A percentile compares a stretch with the other conserved stretches of the same genome.
phyloP scores from a whole-genome alignment of 2,329 filamentous ascomycete genomes.

The Cadophora luteo-olivacea region DNA sequence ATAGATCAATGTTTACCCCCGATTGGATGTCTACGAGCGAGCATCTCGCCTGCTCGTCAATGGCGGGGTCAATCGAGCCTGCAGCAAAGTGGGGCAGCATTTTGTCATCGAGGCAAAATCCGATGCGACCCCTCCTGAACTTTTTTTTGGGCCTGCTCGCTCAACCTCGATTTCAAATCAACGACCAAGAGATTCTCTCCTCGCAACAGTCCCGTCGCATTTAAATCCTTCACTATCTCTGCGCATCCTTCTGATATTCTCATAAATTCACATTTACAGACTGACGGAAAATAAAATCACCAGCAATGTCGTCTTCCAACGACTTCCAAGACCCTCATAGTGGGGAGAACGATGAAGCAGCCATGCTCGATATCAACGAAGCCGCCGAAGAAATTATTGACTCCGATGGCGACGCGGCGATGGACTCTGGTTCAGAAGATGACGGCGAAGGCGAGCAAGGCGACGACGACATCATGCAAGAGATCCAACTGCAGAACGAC shows the following conservation, averaged over 20 bases:
- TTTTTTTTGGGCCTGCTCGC: slow-evolving; percentile 2
- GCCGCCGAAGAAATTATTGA: slow-evolving; percentile 75
- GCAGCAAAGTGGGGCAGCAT: slow-evolving; percentile 14
- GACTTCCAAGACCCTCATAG: slow-evolving; percentile 34
- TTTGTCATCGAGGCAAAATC: slow-evolving; percentile 25
- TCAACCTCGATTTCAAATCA: slow-evolving; percentile 23
- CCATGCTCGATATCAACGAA: slow-evolving; percentile 79
- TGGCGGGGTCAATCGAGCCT: not conserved
- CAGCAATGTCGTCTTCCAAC: slow-evolving; percentile 39
- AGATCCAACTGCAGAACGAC: slow-evolving; percentile 88
- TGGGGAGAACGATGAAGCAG: slow-evolving; percentile 66
- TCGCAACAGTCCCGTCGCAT: not conserved
- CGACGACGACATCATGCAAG: slow-evolving; percentile 62
- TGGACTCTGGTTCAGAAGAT: slow-evolving; percentile 78
- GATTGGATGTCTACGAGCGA: no score
- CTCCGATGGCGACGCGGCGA: slow-evolving; percentile 72
- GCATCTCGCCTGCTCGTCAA: not conserved
- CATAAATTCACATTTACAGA: not conserved
- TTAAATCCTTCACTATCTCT: not conserved
- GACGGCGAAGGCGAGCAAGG: slow-evolving; percentile 65
- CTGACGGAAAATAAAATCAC: not conserved
- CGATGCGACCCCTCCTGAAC: slow-evolving; percentile 17
- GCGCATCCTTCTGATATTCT: not conserved
- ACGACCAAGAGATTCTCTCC: not conserved
- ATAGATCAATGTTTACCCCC: no score